phyloP scores from a whole-genome alignment of 805 yeast genomes.

The Lipomyces chichibuensis region DNA sequence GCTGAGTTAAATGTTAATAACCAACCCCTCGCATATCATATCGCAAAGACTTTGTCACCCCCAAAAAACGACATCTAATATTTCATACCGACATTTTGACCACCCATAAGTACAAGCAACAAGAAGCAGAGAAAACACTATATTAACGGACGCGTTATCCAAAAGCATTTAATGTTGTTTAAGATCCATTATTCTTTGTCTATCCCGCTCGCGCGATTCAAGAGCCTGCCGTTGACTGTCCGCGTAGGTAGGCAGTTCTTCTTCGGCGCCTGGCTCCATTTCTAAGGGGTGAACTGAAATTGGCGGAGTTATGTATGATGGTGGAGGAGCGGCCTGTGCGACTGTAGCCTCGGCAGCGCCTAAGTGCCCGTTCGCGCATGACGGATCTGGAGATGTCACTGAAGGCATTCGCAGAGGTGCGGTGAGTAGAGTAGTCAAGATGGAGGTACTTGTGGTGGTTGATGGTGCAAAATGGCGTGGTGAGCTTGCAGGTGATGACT shows the following conservation, averaged over 20 bases:
- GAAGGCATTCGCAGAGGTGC: conserved; percentile 3
- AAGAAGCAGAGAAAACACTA: background rate
- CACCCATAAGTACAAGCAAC: background rate
- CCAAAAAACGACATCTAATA: too few relatives aligned
- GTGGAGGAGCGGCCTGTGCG: background rate
- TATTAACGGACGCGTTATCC: background rate
- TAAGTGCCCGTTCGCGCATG: background rate
- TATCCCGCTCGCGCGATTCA: conserved; percentile 15
- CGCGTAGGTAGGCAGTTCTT: conserved; percentile 29
- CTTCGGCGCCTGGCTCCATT: conserved; percentile 8
- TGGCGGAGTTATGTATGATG: background rate
- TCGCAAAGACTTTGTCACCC: too few relatives aligned
- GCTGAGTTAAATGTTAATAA: too few relatives aligned
- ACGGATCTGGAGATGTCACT: background rate
- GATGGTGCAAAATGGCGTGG: background rate
- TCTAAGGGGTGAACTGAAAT: conserved; percentile 1
- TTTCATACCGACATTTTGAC: too few relatives aligned
- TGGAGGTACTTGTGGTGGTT: background rate
- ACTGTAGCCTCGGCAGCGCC: background rate
- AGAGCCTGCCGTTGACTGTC: conserved; percentile 28
- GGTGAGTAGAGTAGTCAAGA: conserved; percentile 9
- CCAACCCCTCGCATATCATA: too few relatives aligned
- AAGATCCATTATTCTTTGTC: conserved; percentile 22
- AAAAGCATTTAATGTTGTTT: conserved; percentile 9
- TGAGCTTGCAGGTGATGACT: background rate